Evolutionary conservation across 73 alveolate genomes (phyloP).

Genomic region (Paramecium sonneborni): DNA sequence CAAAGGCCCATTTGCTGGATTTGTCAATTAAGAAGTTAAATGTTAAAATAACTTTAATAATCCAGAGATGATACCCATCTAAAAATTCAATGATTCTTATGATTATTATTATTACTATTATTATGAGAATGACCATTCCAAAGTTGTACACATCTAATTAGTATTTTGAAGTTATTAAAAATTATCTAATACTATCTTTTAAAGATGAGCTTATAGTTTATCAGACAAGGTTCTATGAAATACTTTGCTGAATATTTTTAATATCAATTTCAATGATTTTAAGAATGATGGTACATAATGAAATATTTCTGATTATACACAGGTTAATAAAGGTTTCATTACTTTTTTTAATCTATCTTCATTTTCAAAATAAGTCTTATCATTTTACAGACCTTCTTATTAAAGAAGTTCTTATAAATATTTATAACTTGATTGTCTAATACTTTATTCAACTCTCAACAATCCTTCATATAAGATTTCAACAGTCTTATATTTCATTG

Average conservation of each 20-base stretch:
- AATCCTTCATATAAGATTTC: slow-evolving; percentile 30
- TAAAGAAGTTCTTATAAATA: not conserved
- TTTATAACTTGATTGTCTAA: not conserved
- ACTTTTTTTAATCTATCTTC: slow-evolving; percentile 39
- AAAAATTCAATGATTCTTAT: slow-evolving; percentile 2
- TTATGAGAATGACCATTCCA: not conserved
- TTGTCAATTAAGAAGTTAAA: not conserved
- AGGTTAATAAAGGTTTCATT: slow-evolving; percentile 30
- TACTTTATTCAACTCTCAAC: slow-evolving; percentile 19
- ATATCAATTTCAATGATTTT: slow-evolving; percentile 5
- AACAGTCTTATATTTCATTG: not conserved
- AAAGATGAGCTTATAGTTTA: not conserved
- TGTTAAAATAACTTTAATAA: slow-evolving; percentile 2
- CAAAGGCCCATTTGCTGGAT: not conserved
- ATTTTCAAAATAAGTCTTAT: slow-evolving; percentile 27
- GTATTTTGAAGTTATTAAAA: too few species aligned
- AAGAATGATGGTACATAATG: slow-evolving; percentile 33
- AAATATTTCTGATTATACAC: not conserved
- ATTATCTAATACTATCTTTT: slow-evolving; percentile 8
- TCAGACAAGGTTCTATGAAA: slow-evolving; percentile 15
- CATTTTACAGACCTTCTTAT: slow-evolving; percentile 18
- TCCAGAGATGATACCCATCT: not conserved
- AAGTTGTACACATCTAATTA: not conserved
- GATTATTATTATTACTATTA: not conserved
- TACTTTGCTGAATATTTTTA: slow-evolving; percentile 31